Evolutionary conservation across 768 basidiomycete genomes (phyloP), one percentile per base, ranked within the genome.

Genomic region (Mycena epipterygia): DNA sequence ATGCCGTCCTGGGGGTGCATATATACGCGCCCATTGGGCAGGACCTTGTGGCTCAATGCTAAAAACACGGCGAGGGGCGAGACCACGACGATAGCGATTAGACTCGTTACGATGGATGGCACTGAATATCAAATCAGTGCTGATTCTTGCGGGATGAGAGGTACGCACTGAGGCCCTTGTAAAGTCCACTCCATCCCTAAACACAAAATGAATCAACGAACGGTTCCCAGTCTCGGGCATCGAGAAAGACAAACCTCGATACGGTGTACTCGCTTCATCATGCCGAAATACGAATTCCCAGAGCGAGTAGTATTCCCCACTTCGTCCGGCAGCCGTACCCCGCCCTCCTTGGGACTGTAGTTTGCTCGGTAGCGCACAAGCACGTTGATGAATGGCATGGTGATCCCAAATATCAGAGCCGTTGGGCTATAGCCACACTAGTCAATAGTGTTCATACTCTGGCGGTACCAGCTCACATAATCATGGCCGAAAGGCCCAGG

Each of bases 101-200:
- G 23, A 44, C 29, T 49, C 13, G 35, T 21, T 48, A 70, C 52
- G 14, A 70, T 70, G 37, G 68, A 70, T 23, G 68, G 68, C 62
- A 70, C 67, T 68, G 59, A 25, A n/a, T 1, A 12, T 13, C 13
- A 37, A 42, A 6, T 35, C 17, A n/a, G n/a, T 23, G 25, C 2
- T 5, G n/a, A 8, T 2, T 33, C 7, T 33, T 29, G 17, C 14
- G 14, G 30, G 39, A 16, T 32, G 48, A 1, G 25, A 14, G 3
- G 30, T 13, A 69, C 68, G 33, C 56, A 70, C 68, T 70, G n/a
- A 70, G 27, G 11, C 69, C 69, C 27, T 70, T 65, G 48, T 70
- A 70, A 11, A 66, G 44, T 25, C 69, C 70, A 55, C 52, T 29
- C 65, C 69, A 71, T 14, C 69, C 60, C 60, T 61, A 21, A 21